Percentiles rank a stretch among this genome's conserved stretches.
Conservation (phyloP, 2,329 filamentous ascomycete genomes). For the Phyllosticta ampelicida region DNA sequence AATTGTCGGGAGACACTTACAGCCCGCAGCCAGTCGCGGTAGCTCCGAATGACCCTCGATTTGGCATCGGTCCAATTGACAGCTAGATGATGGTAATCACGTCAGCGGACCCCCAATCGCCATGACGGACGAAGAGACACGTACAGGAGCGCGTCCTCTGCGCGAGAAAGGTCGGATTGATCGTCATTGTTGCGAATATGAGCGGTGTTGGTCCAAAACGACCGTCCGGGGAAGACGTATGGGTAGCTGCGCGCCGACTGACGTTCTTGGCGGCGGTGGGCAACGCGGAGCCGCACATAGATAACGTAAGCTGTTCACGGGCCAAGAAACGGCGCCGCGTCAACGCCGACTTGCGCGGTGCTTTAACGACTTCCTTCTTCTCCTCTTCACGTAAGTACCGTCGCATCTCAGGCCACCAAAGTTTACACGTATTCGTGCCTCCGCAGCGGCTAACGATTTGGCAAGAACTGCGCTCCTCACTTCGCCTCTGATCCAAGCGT, state of each 20-base stretch:
- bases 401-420: conserved; percentile 4
- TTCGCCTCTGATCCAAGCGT: background rate
- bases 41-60: conserved; percentile 74
- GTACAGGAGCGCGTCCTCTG: conserved; percentile 44
- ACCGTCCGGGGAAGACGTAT: background rate
- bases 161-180: conserved; percentile 85
- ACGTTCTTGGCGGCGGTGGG: conserved; percentile 2
- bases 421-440: background rate
- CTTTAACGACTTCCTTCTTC: background rate
- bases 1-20: conserved; percentile 48
- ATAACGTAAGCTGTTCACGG: background rate
- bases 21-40: conserved; percentile 91
- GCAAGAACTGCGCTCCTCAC: background rate
- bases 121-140: conserved; percentile 11
- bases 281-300: background rate
- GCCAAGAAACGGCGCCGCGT: background rate
- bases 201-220: background rate
- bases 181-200: conserved; percentile 66
- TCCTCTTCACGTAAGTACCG: conserved; percentile 9
- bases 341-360: conserved; percentile 2
- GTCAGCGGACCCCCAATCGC: conserved; percentile 14
- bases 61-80: conserved; percentile 83
- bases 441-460: conserved; percentile 3
- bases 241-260: background rate
- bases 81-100: conserved; percentile 43